Evolutionary conservation across 2,329 filamentous ascomycete species (phyloP).

Genomic region (Alternaria incomplexa): DNA sequence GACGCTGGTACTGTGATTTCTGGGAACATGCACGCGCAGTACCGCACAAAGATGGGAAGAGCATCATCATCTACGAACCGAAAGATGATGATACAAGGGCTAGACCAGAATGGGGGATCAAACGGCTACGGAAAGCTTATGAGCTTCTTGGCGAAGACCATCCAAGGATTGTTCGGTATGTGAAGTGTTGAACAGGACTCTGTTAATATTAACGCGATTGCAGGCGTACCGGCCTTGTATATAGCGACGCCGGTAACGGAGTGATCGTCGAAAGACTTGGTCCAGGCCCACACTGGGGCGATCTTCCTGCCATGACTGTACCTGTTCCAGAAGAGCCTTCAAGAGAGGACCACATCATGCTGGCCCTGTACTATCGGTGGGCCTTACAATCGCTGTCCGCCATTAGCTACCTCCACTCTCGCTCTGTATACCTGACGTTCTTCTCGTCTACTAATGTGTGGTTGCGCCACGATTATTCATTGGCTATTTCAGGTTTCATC

Average conservation of each 20-base stretch:
- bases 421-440: conserved; percentile 1
- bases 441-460: conserved; percentile 9
- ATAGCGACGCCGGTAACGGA: background rate
- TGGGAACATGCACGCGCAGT: background rate
- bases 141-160: background rate
- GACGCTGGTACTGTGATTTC: background rate
- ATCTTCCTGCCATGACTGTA: conserved; percentile 5
- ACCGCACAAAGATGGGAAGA: background rate
- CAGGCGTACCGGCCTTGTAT: background rate
- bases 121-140: background rate
- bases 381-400: conserved; percentile 14
- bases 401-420: conserved; percentile 3
- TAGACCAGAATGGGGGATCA: background rate
- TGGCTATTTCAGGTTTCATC: conserved; percentile 12
- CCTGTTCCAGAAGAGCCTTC: background rate
- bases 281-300: background rate
- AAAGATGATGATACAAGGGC: background rate
- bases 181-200: too few species aligned
- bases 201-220: background rate
- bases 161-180: background rate
- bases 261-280: conserved; percentile 1
- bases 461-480: conserved; percentile 11
- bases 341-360: conserved; percentile 2
- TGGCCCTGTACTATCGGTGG: conserved; percentile 16
- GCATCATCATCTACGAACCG: background rate